Percentiles rank a stretch among this genome's conserved stretches.
Conservation (phyloP, 192 early-diverging fungal species). For the Coemansia sp. region DNA sequence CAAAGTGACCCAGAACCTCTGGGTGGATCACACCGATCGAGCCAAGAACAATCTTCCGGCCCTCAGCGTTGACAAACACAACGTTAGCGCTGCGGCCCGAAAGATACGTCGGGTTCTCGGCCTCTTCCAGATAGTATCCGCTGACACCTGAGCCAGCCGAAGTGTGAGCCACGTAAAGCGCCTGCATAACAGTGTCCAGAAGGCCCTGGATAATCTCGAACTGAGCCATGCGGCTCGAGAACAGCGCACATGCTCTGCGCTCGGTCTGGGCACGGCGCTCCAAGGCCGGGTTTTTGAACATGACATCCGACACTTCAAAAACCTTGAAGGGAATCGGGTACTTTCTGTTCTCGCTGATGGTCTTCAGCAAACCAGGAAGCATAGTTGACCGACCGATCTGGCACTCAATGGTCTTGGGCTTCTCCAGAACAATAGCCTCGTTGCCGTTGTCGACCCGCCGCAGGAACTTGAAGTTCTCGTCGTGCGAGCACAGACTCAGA, state of each 20-base stretch:
- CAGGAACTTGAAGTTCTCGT: slow-evolving; percentile 92
- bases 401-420: slow-evolving; percentile 91
- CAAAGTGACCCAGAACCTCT: slow-evolving; percentile 81
- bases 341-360: slow-evolving; percentile 81
- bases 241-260: slow-evolving; percentile 83
- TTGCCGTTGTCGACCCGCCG: slow-evolving; percentile 74
- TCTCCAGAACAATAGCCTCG: slow-evolving; percentile 83
- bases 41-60: slow-evolving; percentile 65
- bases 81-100: slow-evolving; percentile 89
- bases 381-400: slow-evolving; percentile 91
- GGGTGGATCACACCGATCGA: slow-evolving; percentile 92
- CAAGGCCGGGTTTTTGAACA: slow-evolving; percentile 78
- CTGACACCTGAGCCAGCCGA: neutral
- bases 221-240: slow-evolving; percentile 73
- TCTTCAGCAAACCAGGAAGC: slow-evolving; percentile 93
- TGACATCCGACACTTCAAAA: slow-evolving; percentile 96
- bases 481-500: slow-evolving; percentile 95
- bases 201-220: slow-evolving; percentile 85
- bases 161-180: slow-evolving; percentile 57
- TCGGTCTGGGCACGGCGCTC: slow-evolving; percentile 87
- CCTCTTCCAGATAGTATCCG: slow-evolving; percentile 46
- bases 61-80: slow-evolving; percentile 53
- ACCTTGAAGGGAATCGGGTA: slow-evolving; percentile 87
- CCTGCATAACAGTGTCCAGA: slow-evolving; percentile 84
- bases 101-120: slow-evolving; percentile 76